Conservation (phyloP, 225 moss, liverwort and hornwort genomes). For the Takakia lepidozioides region DNA sequence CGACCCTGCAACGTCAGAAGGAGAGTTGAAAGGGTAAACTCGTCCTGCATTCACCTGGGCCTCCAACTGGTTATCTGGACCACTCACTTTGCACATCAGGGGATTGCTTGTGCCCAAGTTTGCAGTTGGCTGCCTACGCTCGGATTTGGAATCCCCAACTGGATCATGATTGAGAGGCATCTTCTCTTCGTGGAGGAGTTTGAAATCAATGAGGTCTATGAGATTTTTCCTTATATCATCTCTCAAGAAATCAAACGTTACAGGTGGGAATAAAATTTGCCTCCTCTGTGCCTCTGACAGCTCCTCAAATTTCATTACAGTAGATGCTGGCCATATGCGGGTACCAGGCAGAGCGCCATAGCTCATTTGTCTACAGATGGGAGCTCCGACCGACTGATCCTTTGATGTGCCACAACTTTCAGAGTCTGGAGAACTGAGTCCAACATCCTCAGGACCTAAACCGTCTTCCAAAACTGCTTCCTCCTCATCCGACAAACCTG, state of each 20-base stretch:
- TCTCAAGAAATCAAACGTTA: conserved; percentile 51
- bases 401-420: conserved; percentile 22
- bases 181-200: conserved; percentile 28
- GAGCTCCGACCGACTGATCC: no score
- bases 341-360: no score
- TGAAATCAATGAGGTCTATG: conserved; percentile 47
- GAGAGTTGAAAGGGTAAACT: background rate
- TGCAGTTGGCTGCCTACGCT: conserved; percentile 6
- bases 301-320: conserved; percentile 37
- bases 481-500: conserved; percentile 19
- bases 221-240: conserved; percentile 56
- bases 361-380: no score
- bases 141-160: conserved; percentile 5
- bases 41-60: no score
- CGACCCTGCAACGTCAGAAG: conserved; percentile 11
- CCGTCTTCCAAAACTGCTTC: conserved; percentile 56
- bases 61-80: background rate
- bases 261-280: conserved; percentile 38
- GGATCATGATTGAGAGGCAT: conserved; percentile 8
- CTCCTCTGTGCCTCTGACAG: conserved; percentile 43
- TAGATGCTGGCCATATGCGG: conserved; percentile 28
- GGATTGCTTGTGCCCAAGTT: no score
- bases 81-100: no score
- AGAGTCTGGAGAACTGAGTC: conserved; percentile 21
- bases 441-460: conserved; percentile 47